Conservation (phyloP, 2,329 filamentous ascomycete genomes). For the Cadophora sp. region DNA sequence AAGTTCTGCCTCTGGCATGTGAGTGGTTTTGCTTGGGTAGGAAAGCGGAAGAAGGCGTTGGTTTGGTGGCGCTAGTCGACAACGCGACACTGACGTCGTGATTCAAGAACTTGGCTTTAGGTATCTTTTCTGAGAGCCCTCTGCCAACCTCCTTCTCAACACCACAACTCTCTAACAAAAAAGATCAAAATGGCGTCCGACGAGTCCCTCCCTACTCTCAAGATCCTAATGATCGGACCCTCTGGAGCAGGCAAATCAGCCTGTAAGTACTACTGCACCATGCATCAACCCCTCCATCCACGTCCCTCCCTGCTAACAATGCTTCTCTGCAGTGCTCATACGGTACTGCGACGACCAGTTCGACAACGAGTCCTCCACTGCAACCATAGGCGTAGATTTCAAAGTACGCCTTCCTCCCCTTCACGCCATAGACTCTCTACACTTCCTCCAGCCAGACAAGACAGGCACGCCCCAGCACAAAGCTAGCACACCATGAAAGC, state of each 20-base stretch:
- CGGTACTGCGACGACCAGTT: constrained; percentile 64
- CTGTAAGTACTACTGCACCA: constrained; percentile 46
- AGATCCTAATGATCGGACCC: constrained; percentile 61
- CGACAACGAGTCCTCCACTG: constrained; percentile 59
- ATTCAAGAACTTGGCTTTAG: constrained; percentile 24
- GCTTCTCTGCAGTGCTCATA: constrained; percentile 52
- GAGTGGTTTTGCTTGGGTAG: constrained; percentile 7
- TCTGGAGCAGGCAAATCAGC: constrained; percentile 63
- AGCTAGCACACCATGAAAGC: neutral
- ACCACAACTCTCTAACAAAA: constrained; percentile 19
- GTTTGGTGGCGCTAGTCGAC: constrained; percentile 27
- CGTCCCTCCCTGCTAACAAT: constrained; percentile 18
- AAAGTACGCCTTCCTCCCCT: constrained; percentile 49
- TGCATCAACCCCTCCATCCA: constrained; percentile 1
- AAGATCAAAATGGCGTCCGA: constrained; percentile 50
- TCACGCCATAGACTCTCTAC: neutral
- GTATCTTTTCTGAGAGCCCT: neutral
- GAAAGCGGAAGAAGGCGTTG: neutral
- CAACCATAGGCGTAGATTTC: constrained; percentile 64
- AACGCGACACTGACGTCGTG: constrained; percentile 31
- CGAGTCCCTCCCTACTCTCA: constrained; percentile 56
- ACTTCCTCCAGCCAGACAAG: neutral
- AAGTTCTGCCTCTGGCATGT: constrained; percentile 17
- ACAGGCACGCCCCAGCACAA: too few species aligned
- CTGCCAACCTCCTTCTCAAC: constrained; percentile 13